phyloP scores from a whole-genome alignment of 805 yeast genomes.

The Saccharomycopsis microspora region DNA sequence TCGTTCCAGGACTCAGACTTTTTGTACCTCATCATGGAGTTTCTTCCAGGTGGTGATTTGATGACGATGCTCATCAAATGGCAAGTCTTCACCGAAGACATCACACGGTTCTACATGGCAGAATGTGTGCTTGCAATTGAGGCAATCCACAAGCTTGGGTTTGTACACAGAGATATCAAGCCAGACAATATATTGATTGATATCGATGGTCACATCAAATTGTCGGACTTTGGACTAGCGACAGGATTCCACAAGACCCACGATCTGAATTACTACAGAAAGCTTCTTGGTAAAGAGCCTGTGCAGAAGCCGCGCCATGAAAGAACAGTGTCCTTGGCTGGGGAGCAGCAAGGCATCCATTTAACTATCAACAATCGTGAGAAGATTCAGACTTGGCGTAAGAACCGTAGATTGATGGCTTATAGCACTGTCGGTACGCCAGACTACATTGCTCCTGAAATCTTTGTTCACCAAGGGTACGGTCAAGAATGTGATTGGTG shows the following conservation, averaged over 20 bases:
- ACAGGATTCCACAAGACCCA: slow-evolving; percentile 93
- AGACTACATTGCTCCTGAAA: slow-evolving; percentile 17
- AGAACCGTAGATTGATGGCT: slow-evolving; percentile 36
- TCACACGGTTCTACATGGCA: slow-evolving; percentile 87
- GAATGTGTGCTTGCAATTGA: slow-evolving; percentile 93
- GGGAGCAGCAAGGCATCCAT: slow-evolving; percentile 13
- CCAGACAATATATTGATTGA: slow-evolving; percentile 93
- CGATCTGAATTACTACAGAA: slow-evolving; percentile 77
- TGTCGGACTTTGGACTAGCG: slow-evolving; percentile 65
- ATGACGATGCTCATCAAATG: slow-evolving; percentile 95
- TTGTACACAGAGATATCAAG: slow-evolving; percentile 94
- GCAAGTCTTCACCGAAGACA: slow-evolving; percentile 90
- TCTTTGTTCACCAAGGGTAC: slow-evolving; percentile 31
- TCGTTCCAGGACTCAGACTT: slow-evolving; percentile 74
- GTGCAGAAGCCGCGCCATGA: slow-evolving; percentile 16
- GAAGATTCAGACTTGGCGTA: slow-evolving; percentile 42
- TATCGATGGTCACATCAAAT: slow-evolving; percentile 57
- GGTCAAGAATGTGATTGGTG: slow-evolving; percentile 46
- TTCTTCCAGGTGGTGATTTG: slow-evolving; percentile 23
- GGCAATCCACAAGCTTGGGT: slow-evolving; percentile 85
- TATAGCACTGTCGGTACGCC: slow-evolving; percentile 35
- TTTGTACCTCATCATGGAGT: slow-evolving; percentile 71
- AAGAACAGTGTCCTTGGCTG: slow-evolving; percentile 23
- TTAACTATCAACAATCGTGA: slow-evolving; percentile 38
- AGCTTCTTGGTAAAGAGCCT: slow-evolving; percentile 50